Percentiles rank a stretch among this genome's conserved stretches.
Conservation (phyloP, 441 rosid species). For the Adansonia gregorii region DNA sequence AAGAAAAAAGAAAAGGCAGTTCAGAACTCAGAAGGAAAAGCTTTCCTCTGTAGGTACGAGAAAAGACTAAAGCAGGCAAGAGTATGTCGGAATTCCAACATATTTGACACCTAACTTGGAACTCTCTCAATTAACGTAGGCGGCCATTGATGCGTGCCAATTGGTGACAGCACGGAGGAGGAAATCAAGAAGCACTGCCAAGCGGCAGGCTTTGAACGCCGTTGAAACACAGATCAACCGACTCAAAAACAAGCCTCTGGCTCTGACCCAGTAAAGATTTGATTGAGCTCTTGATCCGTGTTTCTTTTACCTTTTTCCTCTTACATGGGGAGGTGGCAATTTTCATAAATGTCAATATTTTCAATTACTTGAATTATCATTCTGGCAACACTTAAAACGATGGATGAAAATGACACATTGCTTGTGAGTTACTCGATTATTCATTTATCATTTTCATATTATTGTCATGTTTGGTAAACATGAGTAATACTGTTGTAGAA, state of each 20-base stretch:
- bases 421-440: not conserved
- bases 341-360: not conserved
- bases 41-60: not conserved
- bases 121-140: not conserved
- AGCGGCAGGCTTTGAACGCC: not conserved
- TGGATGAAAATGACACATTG: not conserved
- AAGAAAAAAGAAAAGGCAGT: not conserved
- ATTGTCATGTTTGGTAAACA: not conserved
- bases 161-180: not conserved
- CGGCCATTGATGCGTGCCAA: no score
- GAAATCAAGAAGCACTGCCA: not conserved
- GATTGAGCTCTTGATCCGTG: no score
- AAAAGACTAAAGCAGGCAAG: not conserved
- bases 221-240: conserved; percentile 6
- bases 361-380: conserved; percentile 12
- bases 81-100: not conserved
- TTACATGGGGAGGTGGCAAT: not conserved
- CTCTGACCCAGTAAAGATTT: no score
- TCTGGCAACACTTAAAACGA: not conserved
- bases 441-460: not conserved
- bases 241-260: not conserved
- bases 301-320: not conserved
- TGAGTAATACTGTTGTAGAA: not conserved
- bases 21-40: not conserved
- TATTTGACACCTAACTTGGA: not conserved